Percentiles rank a stretch among this genome's conserved stretches.
phyloP scores from a whole-genome alignment of 169 alveolate genomes.

The Plasmodium sp. region DNA sequence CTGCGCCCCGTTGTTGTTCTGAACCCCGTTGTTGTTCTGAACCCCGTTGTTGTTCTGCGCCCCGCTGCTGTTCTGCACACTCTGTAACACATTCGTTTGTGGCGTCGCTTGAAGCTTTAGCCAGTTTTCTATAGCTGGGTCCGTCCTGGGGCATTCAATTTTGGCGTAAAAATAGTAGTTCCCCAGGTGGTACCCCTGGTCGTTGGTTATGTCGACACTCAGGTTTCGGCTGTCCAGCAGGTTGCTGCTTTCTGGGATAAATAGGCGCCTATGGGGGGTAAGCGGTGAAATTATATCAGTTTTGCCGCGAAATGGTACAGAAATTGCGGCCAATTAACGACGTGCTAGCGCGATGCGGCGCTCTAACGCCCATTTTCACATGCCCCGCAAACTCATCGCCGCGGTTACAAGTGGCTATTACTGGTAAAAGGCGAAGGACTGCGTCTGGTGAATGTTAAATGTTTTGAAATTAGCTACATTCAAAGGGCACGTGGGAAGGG shows the following conservation, averaged over 20 bases:
- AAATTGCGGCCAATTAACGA: not conserved
- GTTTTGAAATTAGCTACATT: slow-evolving; percentile 13
- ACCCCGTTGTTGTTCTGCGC: not conserved
- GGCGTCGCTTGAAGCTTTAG: not conserved
- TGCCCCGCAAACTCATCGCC: not conserved
- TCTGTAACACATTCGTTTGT: slow-evolving; percentile 12
- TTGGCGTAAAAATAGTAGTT: slow-evolving; percentile 62
- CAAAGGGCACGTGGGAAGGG: slow-evolving; percentile 34
- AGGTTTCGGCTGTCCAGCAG: slow-evolving; percentile 12
- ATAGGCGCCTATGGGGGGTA: slow-evolving; percentile 35
- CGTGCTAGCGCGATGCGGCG: not conserved
- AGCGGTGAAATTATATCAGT: not conserved
- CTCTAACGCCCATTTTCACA: not conserved
- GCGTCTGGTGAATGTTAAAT: slow-evolving; percentile 12
- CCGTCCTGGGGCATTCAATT: slow-evolving; percentile 50
- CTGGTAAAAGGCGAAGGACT: slow-evolving; percentile 46
- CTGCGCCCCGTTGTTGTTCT: not conserved
- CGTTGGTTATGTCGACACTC: slow-evolving; percentile 27
- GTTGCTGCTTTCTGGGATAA: slow-evolving; percentile 25
- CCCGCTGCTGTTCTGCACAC: not conserved
- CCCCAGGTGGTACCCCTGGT: slow-evolving; percentile 17
- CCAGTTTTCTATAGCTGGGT: slow-evolving; percentile 35
- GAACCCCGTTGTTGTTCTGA: not conserved
- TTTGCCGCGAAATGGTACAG: not conserved
- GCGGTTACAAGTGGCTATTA: slow-evolving; percentile 13